Evolutionary conservation across 305 asterid genomes (phyloP).

Genomic region (Striga hermonthica): DNA sequence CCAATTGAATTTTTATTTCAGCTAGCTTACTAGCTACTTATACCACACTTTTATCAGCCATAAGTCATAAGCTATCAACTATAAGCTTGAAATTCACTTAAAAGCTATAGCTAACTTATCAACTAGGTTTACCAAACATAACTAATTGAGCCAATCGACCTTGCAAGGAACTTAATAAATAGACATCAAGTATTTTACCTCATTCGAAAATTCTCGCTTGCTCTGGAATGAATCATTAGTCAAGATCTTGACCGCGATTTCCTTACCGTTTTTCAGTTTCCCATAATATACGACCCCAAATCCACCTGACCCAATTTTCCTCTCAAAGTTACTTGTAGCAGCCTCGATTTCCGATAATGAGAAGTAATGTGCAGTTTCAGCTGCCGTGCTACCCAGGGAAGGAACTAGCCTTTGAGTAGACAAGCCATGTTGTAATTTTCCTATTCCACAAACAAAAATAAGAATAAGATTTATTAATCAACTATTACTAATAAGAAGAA

Average conservation of each 20-base stretch:
- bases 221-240: conserved; percentile 90
- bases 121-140: too few species aligned
- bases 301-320: conserved; percentile 87
- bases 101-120: too few species aligned
- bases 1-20: too few species aligned
- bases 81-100: too few species aligned
- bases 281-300: conserved; percentile 92
- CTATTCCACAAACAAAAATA: conserved; percentile 34
- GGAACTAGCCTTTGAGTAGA: conserved; percentile 48
- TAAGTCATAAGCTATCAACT: too few species aligned
- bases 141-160: too few species aligned
- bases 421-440: conserved; percentile 37
- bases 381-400: conserved; percentile 34
- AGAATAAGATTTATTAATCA: not conserved
- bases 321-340: conserved; percentile 79
- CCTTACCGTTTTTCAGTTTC: conserved; percentile 66
- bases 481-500: too few species aligned
- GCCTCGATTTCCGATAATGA: conserved; percentile 69
- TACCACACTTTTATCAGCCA: too few species aligned
- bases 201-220: conserved; percentile 88
- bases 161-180: too few species aligned
- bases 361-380: conserved; percentile 89
- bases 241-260: conserved; percentile 87
- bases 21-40: too few species aligned
- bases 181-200: conserved; percentile 41